Evolutionary conservation across 129 eudicot species (phyloP).

Genomic region (Pittosporum tobira): DNA sequence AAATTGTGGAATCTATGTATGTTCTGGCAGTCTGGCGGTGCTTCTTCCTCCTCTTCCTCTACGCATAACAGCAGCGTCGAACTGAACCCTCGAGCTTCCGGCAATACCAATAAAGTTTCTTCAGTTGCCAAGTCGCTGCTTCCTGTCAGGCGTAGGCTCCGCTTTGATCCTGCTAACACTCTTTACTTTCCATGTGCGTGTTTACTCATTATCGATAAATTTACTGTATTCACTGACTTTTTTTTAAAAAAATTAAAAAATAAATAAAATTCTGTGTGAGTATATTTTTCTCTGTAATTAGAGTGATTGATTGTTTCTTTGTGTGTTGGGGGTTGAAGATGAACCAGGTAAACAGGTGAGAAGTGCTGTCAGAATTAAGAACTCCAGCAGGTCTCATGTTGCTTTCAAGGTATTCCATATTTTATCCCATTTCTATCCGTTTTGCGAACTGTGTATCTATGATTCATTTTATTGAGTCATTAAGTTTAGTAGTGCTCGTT

Average conservation of each 20-base stretch:
- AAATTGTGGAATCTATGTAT: constrained; percentile 50
- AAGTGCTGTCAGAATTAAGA: constrained; percentile 81
- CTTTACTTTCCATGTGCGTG: constrained; percentile 84
- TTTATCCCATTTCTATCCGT: background rate
- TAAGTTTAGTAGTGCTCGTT: too few species aligned
- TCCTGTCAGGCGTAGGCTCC: constrained; percentile 65
- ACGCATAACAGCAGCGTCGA: constrained; percentile 36
- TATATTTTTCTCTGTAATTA: background rate
- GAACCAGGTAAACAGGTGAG: constrained; percentile 87
- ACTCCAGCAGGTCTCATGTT: constrained; percentile 71
- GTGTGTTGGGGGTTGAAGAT: constrained; percentile 36
- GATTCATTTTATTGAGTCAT: too few species aligned
- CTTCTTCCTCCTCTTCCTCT: constrained; percentile 45
- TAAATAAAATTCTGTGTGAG: background rate
- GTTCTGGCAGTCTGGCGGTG: constrained; percentile 53
- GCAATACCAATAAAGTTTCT: constrained; percentile 22
- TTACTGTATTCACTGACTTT: background rate
- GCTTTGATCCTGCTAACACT: constrained; percentile 68
- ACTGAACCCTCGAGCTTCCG: constrained; percentile 16
- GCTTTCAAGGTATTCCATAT: constrained; percentile 66
- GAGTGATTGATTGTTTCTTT: constrained; percentile 6
- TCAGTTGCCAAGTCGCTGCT: constrained; percentile 60
- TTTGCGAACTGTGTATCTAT: background rate
- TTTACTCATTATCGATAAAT: background rate
- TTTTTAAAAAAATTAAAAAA: background rate